Conservation (phyloP, 2,329 filamentous ascomycete genomes). For the Colletotrichum camelliae region DNA sequence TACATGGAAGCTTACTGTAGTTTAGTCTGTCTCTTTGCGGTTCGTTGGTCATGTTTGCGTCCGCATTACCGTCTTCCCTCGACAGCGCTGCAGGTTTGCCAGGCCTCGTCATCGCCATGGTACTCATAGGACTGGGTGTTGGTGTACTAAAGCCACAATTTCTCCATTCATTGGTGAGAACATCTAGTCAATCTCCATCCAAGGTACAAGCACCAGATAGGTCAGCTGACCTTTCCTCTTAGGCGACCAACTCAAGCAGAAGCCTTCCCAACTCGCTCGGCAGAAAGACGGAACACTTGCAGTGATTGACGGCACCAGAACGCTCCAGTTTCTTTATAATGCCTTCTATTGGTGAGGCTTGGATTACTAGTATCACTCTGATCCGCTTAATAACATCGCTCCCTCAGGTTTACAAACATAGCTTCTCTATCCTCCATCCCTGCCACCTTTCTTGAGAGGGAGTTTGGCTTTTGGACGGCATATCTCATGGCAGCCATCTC, state of each 20-base stretch:
- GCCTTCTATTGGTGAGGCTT: constrained; percentile 58
- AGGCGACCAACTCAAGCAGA: constrained; percentile 61
- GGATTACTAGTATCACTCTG: neutral
- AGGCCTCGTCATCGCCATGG: constrained; percentile 59
- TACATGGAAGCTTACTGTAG: neutral
- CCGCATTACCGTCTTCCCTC: constrained; percentile 57
- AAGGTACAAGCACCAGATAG: neutral
- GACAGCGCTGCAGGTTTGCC: constrained; percentile 54
- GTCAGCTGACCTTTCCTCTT: neutral
- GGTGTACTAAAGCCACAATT: constrained; percentile 63
- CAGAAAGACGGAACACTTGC: constrained; percentile 40
- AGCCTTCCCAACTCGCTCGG: constrained; percentile 41
- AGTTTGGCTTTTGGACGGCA: constrained; percentile 63
- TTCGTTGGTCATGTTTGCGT: constrained; percentile 58
- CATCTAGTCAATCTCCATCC: rapidly evolving
- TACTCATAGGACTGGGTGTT: constrained; percentile 64
- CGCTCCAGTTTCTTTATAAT: constrained; percentile 65
- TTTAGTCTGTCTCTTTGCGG: constrained; percentile 56
- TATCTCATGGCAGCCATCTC: constrained; percentile 63
- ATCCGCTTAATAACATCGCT: neutral
- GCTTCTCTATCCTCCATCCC: constrained; percentile 65
- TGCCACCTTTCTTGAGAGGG: constrained; percentile 64
- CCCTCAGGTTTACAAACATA: constrained; percentile 61
- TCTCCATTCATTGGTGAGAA: constrained; percentile 34
- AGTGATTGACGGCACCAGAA: constrained; percentile 60